Base-by-base conservation (phyloP, 768 basidiomycete species). In the Termitomyces sp. region DNA sequence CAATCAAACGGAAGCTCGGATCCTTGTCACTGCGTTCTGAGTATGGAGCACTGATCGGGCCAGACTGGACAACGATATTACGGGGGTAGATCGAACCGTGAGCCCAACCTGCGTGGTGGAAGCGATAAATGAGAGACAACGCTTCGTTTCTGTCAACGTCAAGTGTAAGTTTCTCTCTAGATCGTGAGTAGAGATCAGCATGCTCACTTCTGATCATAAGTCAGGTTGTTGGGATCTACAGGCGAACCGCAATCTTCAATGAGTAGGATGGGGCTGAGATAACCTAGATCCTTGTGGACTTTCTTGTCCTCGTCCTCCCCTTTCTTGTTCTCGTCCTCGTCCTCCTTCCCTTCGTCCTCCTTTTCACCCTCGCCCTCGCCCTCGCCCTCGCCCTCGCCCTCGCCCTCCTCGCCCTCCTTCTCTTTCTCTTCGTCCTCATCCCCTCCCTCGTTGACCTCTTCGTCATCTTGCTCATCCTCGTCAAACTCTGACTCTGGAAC, bases 231-330 rank as follows among this genome's bases (percentile, higher is more conserved):
- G 0, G 67, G 38, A 0, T 64, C 48, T 4, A 77, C 62, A 10
- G 66, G 63, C 3, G 5, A 46, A 2, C 77, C 77, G 50, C 78
- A 79, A 41, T 75, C 59, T 60, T 80, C 77, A 0, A 79, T 44
- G 12, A 80, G 67, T 20, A 80, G 53, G 38, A 79, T 73, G 0
- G 76, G 73, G 54, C 76, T 76, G 32, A 69, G 60, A 56, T 71
- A 71, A 2, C 60, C 60, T 5, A 3, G 1, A 22, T 12, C 4
- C n/a, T 43, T 27, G 20, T 15, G 35, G n/a, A n/a, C 53, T 33
- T 40, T 13, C 27, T 15, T 31, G 20, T n/a, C 13, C 5, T 32
- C 35, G 5, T 23, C 10, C 7, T 3, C 23, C n/a, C n/a, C 53
- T 33, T 40, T 13, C 27, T 15, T 31, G 20, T n/a, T n/a, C 5